phyloP scores from a whole-genome alignment of 2,329 filamentous ascomycete species.

The Scedosporium aurantiacum region DNA sequence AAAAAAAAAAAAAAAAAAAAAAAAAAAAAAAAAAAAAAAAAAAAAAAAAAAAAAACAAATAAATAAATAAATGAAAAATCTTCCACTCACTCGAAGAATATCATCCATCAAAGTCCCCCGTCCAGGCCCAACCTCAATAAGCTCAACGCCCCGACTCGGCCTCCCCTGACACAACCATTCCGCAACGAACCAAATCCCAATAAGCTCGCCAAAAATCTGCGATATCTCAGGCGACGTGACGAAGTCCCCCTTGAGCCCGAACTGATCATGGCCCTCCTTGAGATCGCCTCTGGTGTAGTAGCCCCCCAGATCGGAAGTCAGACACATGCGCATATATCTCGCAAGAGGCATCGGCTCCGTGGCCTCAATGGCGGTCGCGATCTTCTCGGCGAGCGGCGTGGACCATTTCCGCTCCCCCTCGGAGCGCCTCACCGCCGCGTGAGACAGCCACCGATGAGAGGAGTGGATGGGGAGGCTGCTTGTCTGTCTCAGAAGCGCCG shows the following conservation, averaged over 20 bases:
- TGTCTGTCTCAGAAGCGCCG: not conserved
- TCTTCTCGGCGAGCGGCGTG: conserved; percentile 78
- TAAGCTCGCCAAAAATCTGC: conserved; percentile 87
- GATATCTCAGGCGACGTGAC: conserved; percentile 96
- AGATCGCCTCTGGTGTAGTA: conserved; percentile 74
- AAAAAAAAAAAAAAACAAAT: no score
- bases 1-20: no score
- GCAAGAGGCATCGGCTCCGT: conserved; percentile 89
- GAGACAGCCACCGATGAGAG: not conserved
- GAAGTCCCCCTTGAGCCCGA: conserved; percentile 89
- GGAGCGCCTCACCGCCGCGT: not conserved
- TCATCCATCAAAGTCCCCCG: conserved; percentile 96
- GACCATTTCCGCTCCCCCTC: conserved; percentile 61
- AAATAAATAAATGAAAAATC: not conserved
- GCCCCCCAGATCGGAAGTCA: conserved; percentile 80
- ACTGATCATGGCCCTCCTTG: conserved; percentile 64
- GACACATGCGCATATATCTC: conserved; percentile 96
- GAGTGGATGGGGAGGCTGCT: not conserved
- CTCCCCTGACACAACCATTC: conserved; percentile 92
- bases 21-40: no score
- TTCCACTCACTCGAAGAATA: conserved; percentile 64
- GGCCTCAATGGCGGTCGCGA: conserved; percentile 74
- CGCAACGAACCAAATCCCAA: conserved; percentile 89
- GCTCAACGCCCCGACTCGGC: conserved; percentile 61
- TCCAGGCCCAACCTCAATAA: conserved; percentile 91